Conservation (phyloP, 2,329 filamentous ascomycete genomes). For the Tolypocladium nubicola region DNA sequence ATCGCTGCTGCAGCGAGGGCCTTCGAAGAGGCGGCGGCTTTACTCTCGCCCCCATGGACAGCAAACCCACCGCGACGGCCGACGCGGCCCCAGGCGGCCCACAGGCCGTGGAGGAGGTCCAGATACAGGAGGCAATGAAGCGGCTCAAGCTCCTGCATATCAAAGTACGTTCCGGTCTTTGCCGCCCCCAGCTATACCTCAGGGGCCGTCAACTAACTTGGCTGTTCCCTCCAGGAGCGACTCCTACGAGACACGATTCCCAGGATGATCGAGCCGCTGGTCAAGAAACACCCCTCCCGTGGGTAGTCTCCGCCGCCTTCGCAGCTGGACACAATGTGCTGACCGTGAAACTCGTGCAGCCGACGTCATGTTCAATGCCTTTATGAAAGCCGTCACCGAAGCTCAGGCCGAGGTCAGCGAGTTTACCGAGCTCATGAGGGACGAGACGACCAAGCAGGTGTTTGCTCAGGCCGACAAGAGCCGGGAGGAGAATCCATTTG, state of each 20-base stretch:
- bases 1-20: background rate
- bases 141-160: slow-evolving; percentile 44
- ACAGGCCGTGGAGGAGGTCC: slow-evolving; percentile 35
- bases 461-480: slow-evolving; percentile 43
- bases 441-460: slow-evolving; percentile 35
- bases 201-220: slow-evolving; percentile 6
- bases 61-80: background rate
- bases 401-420: slow-evolving; percentile 41
- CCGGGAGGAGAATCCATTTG: slow-evolving; percentile 40
- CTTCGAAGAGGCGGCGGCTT: background rate
- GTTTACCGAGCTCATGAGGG: slow-evolving; percentile 35
- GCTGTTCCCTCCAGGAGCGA: slow-evolving; percentile 16
- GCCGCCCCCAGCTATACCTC: background rate
- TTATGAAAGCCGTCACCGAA: slow-evolving; percentile 34
- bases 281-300: slow-evolving; percentile 40
- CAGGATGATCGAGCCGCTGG: slow-evolving; percentile 35
- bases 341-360: slow-evolving; percentile 25
- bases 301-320: slow-evolving; percentile 15
- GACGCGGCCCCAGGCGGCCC: slow-evolving; percentile 3
- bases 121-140: slow-evolving; percentile 37
- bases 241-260: slow-evolving; percentile 25
- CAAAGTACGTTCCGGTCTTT: slow-evolving; percentile 27
- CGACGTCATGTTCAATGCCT: slow-evolving; percentile 34
- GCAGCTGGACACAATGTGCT: background rate
- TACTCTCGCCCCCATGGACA: slow-evolving; percentile 1